These are phyloP conservation scores for Boletus huronensis DNA, from an alignment of 768 basidiomycete species.

Conservation along the genomic window DNA sequence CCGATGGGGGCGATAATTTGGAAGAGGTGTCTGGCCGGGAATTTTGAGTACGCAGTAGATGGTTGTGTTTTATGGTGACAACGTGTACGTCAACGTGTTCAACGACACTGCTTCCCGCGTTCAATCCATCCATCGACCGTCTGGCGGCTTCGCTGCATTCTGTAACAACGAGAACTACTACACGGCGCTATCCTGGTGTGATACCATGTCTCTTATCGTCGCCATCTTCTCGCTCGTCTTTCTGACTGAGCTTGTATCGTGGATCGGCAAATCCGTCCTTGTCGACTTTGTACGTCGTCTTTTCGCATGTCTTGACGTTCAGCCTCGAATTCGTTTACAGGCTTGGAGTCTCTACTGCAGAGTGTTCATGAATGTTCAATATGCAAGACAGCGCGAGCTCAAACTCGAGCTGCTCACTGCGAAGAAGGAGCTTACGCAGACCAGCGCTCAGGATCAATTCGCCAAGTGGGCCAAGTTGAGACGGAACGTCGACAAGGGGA, in stretches of 20 bases:
- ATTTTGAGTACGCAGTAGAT: not conserved
- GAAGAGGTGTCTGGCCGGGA: not conserved
- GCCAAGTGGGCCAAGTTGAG: constrained; percentile 97
- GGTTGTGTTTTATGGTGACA: not conserved
- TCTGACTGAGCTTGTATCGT: constrained; percentile 77
- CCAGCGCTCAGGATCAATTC: constrained; percentile 96
- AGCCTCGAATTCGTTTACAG: constrained; percentile 38
- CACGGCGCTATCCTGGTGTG: constrained; percentile 2
- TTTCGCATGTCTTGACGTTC: constrained; percentile 1
- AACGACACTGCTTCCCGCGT: not conserved
- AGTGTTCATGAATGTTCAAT: constrained; percentile 55
- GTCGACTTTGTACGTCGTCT: constrained; percentile 64
- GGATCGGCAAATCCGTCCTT: constrained; percentile 85
- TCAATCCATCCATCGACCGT: not conserved
- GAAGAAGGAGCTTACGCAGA: constrained; percentile 83
- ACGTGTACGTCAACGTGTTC: constrained; percentile 20
- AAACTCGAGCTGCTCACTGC: constrained; percentile 76
- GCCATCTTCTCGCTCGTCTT: constrained; percentile 82
- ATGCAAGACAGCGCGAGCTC: constrained; percentile 61
- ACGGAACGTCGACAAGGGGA: constrained; percentile 86
- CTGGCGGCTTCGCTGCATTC: not conserved
- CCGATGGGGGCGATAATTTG: not conserved
- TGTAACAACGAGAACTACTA: constrained; percentile 4
- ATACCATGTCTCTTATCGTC: constrained; percentile 70
- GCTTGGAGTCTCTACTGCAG: constrained; percentile 68